Percentiles rank a stretch among this genome's conserved stretches.
Conservation (phyloP, 768 basidiomycete species). For the Chalciporus sphaerocephalus region DNA sequence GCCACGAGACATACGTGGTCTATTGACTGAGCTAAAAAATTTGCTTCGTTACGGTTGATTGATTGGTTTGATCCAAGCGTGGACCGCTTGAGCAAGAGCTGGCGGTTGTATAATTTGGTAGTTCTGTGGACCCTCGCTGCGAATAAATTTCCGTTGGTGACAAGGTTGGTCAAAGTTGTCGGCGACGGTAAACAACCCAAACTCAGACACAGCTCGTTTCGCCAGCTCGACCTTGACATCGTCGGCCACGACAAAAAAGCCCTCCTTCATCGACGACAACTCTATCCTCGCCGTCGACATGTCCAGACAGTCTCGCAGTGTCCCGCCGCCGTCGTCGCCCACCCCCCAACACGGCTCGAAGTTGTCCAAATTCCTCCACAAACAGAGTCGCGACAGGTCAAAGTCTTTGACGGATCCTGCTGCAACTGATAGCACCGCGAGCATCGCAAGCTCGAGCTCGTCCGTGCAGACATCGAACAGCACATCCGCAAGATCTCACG, state of each 20-base stretch:
- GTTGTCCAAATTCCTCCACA: slow-evolving; percentile 66
- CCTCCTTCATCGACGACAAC: slow-evolving; percentile 6
- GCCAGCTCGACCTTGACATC: slow-evolving; percentile 8
- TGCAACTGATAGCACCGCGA: slow-evolving; percentile 32
- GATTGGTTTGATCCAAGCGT: neutral
- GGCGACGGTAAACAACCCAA: slow-evolving; percentile 24
- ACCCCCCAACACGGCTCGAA: slow-evolving; percentile 45
- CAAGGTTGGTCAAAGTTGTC: slow-evolving; percentile 14
- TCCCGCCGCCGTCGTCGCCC: slow-evolving; percentile 41
- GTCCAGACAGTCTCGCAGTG: slow-evolving; percentile 46
- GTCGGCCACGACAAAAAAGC: slow-evolving; percentile 20
- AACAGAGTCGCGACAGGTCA: slow-evolving; percentile 56
- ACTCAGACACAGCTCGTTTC: slow-evolving; percentile 14
- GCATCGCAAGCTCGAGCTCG: slow-evolving; percentile 42
- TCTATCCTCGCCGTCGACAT: slow-evolving; percentile 25
- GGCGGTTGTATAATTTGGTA: slow-evolving; percentile 7
- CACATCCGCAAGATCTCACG: slow-evolving; percentile 30
- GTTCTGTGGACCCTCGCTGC: neutral
- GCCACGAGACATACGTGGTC: no score
- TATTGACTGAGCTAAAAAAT: no score
- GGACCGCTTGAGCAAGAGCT: neutral
- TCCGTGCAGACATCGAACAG: slow-evolving; percentile 27
- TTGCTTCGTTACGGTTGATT: neutral
- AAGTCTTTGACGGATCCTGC: slow-evolving; percentile 45
- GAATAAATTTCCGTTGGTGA: slow-evolving; percentile 18